Percentiles rank a stretch among this genome's conserved stretches.
Evolutionary conservation across 2,329 filamentous ascomycete genomes (phyloP).

Genomic region (Anthostomella pinea): DNA sequence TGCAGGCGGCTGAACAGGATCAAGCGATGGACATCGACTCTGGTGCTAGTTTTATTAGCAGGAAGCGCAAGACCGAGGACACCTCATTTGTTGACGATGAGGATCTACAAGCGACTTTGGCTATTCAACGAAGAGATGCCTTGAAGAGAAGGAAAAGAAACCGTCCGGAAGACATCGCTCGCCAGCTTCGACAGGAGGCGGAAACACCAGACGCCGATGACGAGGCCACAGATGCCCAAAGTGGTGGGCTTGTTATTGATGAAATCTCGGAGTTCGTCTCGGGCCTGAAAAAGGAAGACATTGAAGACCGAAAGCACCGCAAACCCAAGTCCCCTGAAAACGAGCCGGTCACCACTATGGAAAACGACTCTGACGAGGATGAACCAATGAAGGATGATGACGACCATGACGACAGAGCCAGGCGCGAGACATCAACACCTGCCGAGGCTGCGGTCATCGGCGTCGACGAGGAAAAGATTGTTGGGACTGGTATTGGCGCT

Average conservation of each 20-base stretch:
- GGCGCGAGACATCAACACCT: slow-evolving; percentile 42
- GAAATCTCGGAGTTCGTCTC: slow-evolving; percentile 95
- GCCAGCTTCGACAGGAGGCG: slow-evolving; percentile 68
- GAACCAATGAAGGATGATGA: slow-evolving; percentile 47
- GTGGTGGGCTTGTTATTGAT: slow-evolving; percentile 78
- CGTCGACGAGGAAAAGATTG: slow-evolving; percentile 79
- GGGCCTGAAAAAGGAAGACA: slow-evolving; percentile 66
- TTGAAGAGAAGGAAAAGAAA: slow-evolving; percentile 90
- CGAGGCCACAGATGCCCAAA: slow-evolving; percentile 37
- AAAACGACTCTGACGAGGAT: slow-evolving; percentile 44
- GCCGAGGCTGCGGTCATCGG: slow-evolving; percentile 62
- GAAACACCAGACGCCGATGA: slow-evolving; percentile 50
- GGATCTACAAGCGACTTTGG: slow-evolving; percentile 81
- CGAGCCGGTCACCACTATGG: slow-evolving; percentile 43
- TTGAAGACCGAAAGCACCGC: slow-evolving; percentile 52
- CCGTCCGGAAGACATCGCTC: slow-evolving; percentile 82
- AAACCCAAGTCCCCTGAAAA: slow-evolving; percentile 39
- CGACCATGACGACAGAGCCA: slow-evolving; percentile 45
- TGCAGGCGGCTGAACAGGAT: slow-evolving; percentile 38
- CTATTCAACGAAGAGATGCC: slow-evolving; percentile 76
- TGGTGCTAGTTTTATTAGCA: slow-evolving; percentile 42
- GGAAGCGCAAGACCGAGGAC: slow-evolving; percentile 64
- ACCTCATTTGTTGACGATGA: slow-evolving; percentile 84
- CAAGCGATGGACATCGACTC: slow-evolving; percentile 75
- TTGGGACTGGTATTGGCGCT: slow-evolving; percentile 80